Percentiles rank a stretch among this genome's conserved stretches.
Evolutionary conservation across 495 filamentous ascomycete genomes (phyloP).

Genomic region (Trichoderma asperelloides): DNA sequence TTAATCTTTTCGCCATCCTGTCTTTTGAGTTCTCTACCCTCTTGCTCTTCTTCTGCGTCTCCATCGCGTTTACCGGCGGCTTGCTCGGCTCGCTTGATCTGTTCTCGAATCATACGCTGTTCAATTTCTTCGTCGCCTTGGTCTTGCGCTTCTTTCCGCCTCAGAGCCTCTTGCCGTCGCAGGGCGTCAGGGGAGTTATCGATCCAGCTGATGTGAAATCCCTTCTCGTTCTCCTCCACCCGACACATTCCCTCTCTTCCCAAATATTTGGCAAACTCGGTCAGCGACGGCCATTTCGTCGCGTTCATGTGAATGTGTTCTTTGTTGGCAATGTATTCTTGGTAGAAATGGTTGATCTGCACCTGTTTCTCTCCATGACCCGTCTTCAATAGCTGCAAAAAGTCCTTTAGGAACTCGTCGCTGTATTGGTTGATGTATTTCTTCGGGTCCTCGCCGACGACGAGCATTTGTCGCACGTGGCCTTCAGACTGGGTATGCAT

Average conservation of each 20-base stretch:
- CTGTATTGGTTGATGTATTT: constrained; percentile 70
- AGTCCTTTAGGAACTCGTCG: constrained; percentile 70
- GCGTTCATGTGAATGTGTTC: constrained; percentile 92
- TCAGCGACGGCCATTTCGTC: constrained; percentile 72
- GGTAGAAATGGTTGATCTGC: constrained; percentile 84
- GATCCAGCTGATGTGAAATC: constrained; percentile 79
- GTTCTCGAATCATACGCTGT: constrained; percentile 65
- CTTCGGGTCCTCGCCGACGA: constrained; percentile 75
- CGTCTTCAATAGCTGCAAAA: constrained; percentile 64
- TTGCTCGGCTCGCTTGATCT: constrained; percentile 64
- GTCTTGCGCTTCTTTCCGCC: constrained; percentile 76
- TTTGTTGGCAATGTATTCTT: constrained; percentile 71
- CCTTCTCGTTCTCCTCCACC: constrained; percentile 85
- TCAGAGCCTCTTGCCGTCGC: constrained; percentile 64
- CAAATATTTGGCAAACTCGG: constrained; percentile 79
- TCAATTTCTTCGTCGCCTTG: constrained; percentile 87
- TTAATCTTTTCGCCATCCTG: constrained; percentile 79
- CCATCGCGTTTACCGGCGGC: constrained; percentile 39
- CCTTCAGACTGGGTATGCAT: constrained; percentile 72
- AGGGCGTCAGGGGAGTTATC: constrained; percentile 83
- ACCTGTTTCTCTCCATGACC: constrained; percentile 80
- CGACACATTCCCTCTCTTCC: constrained; percentile 75
- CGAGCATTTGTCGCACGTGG: constrained; percentile 77
- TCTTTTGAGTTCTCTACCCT: constrained; percentile 48
- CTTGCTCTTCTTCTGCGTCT: constrained; percentile 33